phyloP scores from a whole-genome alignment of 2,329 filamentous ascomycete species.

The Lachnellula suecica region DNA sequence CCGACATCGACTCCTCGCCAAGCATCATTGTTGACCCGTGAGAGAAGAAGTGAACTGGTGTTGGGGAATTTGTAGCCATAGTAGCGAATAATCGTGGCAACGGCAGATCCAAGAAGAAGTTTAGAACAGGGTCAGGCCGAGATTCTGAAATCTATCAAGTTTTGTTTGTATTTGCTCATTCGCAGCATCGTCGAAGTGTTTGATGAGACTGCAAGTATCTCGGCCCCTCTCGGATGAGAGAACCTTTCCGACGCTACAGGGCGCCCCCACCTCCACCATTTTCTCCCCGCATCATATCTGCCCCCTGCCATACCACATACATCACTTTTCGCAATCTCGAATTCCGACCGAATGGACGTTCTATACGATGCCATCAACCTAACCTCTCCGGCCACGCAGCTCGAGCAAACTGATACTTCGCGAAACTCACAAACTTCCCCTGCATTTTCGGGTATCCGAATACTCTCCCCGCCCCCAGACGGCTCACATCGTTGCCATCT shows the following conservation, averaged over 20 bases:
- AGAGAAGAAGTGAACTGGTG: conserved; percentile 47
- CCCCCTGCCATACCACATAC: background rate
- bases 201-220: background rate
- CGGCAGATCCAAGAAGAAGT: no score
- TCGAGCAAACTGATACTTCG: background rate
- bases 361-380: background rate
- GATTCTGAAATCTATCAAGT: no score
- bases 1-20: conserved; percentile 60
- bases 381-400: background rate
- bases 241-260: no score
- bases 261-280: background rate
- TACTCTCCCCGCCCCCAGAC: background rate
- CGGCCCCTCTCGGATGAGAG: background rate
- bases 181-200: background rate
- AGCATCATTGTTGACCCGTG: conserved; percentile 74
- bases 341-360: background rate
- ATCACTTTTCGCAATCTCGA: background rate
- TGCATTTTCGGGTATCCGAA: background rate
- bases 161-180: background rate
- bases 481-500: background rate
- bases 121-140: no score
- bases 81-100: no score
- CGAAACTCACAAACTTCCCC: background rate
- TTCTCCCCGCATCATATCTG: background rate
- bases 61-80: background rate